Percentiles rank a stretch among this genome's conserved stretches.
Evolutionary conservation across 2,329 filamentous ascomycete genomes (phyloP).

Genomic region (Clarireedia sp.): DNA sequence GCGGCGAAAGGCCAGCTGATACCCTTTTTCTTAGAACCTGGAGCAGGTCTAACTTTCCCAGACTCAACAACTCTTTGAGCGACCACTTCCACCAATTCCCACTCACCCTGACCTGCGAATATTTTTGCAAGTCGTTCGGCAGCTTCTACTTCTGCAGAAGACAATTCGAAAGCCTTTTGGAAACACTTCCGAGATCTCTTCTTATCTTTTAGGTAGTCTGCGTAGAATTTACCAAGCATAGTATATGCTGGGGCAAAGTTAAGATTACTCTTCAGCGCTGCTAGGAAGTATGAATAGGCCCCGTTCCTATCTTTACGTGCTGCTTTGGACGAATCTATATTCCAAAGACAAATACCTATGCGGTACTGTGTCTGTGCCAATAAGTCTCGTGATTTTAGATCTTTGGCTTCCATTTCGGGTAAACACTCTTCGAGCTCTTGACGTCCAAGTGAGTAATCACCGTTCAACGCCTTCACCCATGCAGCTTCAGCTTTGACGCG

Average conservation of each 20-base stretch:
- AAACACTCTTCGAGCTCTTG: slow-evolving; percentile 65
- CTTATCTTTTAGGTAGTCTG: slow-evolving; percentile 82
- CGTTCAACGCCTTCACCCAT: slow-evolving; percentile 82
- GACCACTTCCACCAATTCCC: slow-evolving; percentile 92
- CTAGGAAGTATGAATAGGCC: slow-evolving; percentile 76
- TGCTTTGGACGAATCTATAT: slow-evolving; percentile 63
- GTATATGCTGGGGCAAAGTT: slow-evolving; percentile 89
- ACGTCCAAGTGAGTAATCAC: slow-evolving; percentile 61
- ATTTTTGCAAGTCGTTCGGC: slow-evolving; percentile 78
- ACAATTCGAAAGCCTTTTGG: slow-evolving; percentile 92
- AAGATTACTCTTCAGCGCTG: slow-evolving; percentile 75
- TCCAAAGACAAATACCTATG: slow-evolving; percentile 81
- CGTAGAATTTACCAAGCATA: slow-evolving; percentile 81
- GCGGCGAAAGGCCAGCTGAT: slow-evolving; percentile 96
- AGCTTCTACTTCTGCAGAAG: slow-evolving; percentile 74
- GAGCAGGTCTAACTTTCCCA: slow-evolving; percentile 82
- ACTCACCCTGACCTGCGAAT: slow-evolving; percentile 86
- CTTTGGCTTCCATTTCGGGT: slow-evolving; percentile 53
- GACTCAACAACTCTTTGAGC: slow-evolving; percentile 87
- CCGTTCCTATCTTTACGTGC: slow-evolving; percentile 74
- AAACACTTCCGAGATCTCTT: slow-evolving; percentile 86
- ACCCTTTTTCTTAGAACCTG: slow-evolving; percentile 86
- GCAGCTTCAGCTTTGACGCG: slow-evolving; percentile 79
- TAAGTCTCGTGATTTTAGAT: slow-evolving; percentile 57
- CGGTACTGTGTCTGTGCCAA: slow-evolving; percentile 80